These are phyloP conservation scores for Gonium pectorale DNA, from an alignment of 139 green algal genomes.

Conservation along the genomic window DNA sequence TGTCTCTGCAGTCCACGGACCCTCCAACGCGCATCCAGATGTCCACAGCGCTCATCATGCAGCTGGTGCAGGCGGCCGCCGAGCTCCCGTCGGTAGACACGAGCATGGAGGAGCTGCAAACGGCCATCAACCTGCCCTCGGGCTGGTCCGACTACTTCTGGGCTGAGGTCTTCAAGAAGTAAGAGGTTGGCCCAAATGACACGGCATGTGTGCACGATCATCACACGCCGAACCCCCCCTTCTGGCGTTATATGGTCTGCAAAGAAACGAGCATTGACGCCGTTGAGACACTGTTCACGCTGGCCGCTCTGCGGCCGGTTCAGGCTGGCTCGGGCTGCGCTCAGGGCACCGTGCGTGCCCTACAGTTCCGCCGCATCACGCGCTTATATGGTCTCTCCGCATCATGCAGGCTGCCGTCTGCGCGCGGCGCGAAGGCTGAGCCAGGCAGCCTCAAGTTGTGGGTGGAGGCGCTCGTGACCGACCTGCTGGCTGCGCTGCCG, in stretches of 20 bases:
- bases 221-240: too few species aligned
- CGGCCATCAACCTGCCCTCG: neutral
- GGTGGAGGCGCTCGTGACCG: slow-evolving; percentile 70
- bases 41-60: slow-evolving; percentile 73
- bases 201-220: too few species aligned
- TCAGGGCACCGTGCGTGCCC: too few species aligned
- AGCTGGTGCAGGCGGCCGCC: slow-evolving; percentile 76
- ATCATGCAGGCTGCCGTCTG: slow-evolving; percentile 66
- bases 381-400: too few species aligned
- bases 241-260: too few species aligned
- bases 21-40: slow-evolving; percentile 61
- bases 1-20: neutral
- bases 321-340: too few species aligned
- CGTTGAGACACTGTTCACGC: too few species aligned
- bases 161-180: slow-evolving; percentile 61
- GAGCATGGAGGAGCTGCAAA: neutral
- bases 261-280: too few species aligned
- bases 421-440: slow-evolving; percentile 60
- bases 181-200: neutral
- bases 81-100: slow-evolving; percentile 42
- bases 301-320: too few species aligned
- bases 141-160: slow-evolving; percentile 64
- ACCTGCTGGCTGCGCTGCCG: slow-evolving; percentile 64
- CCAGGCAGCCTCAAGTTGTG: slow-evolving; percentile 66
- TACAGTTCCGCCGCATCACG: too few species aligned